A percentile compares a stretch with the other conserved stretches of the same genome.
phyloP scores from a whole-genome alignment of 2,329 filamentous ascomycete species.

The Calonectria pseudoreteaudii region DNA sequence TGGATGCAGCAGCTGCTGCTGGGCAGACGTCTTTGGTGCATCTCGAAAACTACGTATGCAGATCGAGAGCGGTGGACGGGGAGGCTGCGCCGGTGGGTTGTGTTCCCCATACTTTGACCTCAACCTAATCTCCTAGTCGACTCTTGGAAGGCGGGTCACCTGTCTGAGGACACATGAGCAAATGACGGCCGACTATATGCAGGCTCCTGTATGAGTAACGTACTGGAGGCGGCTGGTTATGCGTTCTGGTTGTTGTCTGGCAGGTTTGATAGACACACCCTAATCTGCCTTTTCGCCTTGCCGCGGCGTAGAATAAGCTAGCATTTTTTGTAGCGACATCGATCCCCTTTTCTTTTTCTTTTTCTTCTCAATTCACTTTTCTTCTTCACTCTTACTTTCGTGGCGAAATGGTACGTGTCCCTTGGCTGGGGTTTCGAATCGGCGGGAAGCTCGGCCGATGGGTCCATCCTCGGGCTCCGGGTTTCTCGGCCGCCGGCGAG shows the following conservation, averaged over 20 bases:
- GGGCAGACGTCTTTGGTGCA: not conserved
- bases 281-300: not conserved
- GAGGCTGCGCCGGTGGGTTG: not conserved
- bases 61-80: not conserved
- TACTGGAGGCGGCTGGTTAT: not conserved
- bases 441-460: not conserved
- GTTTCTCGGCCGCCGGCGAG: slow-evolving; percentile 9
- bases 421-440: not conserved
- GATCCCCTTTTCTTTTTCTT: not conserved
- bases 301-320: too few species aligned
- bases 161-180: not conserved
- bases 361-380: not conserved
- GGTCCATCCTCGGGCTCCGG: not conserved
- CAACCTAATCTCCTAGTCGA: not conserved
- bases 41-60: not conserved
- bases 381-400: not conserved
- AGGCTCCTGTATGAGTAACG: not conserved
- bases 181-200: not conserved
- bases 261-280: not conserved
- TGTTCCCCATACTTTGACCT: not conserved
- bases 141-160: not conserved
- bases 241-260: not conserved
- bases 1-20: not conserved
- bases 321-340: not conserved
- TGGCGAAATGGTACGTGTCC: not conserved